phyloP scores from a whole-genome alignment of 176 grass and related monocot genomes.

The Triticum timopheevii region DNA sequence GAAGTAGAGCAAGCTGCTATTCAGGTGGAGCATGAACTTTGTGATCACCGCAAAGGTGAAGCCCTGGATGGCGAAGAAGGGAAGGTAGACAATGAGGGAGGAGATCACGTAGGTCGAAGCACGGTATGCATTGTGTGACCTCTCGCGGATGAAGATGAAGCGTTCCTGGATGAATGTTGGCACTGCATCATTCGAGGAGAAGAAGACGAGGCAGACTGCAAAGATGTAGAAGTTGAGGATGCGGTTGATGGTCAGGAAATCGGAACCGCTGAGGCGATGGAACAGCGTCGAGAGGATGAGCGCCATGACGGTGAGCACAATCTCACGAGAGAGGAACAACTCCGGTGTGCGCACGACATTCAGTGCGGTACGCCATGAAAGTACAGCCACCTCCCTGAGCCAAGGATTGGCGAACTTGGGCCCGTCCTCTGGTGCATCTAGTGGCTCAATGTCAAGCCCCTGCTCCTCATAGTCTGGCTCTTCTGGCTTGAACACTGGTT shows the following conservation, averaged over 20 bases:
- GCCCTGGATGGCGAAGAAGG: conserved; percentile 60
- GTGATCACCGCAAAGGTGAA: conserved; percentile 76
- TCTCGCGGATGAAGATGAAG: conserved; percentile 87
- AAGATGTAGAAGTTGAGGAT: conserved; percentile 81
- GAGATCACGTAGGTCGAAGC: conserved; percentile 82
- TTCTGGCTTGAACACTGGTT: conserved; percentile 38
- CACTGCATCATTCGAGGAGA: conserved; percentile 75
- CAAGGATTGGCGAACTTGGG: conserved; percentile 72
- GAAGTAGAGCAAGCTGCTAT: conserved; percentile 57
- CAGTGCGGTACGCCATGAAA: conserved; percentile 57
- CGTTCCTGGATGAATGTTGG: conserved; percentile 85
- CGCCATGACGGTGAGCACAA: conserved; percentile 65
- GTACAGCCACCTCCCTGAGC: conserved; percentile 57
- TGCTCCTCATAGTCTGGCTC: conserved; percentile 40
- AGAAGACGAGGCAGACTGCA: conserved; percentile 77
- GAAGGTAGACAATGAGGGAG: conserved; percentile 68
- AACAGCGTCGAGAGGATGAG: conserved; percentile 69
- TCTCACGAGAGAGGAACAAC: conserved; percentile 62
- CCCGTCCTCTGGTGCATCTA: conserved; percentile 36
- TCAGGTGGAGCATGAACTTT: conserved; percentile 56
- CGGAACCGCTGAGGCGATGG: conserved; percentile 38
- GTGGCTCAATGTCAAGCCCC: conserved; percentile 38
- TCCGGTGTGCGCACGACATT: conserved; percentile 70
- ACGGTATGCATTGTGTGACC: conserved; percentile 82
- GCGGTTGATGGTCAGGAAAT: conserved; percentile 49